Percentiles rank a stretch among this genome's conserved stretches.
Conservation (phyloP, 331 rosid genomes). For the Pyrus hybrid region DNA sequence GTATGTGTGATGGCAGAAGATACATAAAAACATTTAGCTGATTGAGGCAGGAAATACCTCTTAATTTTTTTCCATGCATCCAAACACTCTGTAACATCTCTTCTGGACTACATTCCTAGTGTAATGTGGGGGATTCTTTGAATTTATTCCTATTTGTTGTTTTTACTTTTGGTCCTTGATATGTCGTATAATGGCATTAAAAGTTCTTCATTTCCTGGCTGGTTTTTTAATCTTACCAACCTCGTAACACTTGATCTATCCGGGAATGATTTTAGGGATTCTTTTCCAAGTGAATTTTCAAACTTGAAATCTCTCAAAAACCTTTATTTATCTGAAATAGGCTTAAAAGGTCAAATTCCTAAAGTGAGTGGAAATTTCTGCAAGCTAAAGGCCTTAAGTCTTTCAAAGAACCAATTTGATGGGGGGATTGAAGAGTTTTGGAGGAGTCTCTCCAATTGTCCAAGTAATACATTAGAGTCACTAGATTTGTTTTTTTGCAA, state of each 20-base stretch:
- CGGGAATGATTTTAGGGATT: fast-evolving
- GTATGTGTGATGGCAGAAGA: no score
- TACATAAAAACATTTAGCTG: no score
- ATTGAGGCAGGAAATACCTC: no score
- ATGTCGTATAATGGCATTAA: fast-evolving
- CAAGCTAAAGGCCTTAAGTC: no score
- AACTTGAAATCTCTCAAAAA: background rate
- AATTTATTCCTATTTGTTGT: background rate
- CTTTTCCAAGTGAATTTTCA: background rate
- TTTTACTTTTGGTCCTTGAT: background rate
- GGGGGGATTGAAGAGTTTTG: no score
- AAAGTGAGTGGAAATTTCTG: no score
- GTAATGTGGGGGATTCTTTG: conserved; percentile 35
- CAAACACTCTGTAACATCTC: no score
- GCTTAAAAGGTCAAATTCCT: background rate
- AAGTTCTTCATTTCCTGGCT: background rate
- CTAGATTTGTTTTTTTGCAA: no score
- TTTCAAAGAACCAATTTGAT: no score
- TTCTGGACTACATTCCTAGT: conserved; percentile 23
- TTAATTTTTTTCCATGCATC: conserved; percentile 6
- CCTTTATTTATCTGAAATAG: background rate
- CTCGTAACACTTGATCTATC: background rate
- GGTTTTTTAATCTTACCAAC: background rate
- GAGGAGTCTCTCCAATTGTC: no score
- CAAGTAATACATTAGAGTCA: no score